Percentiles rank a stretch among this genome's conserved stretches.
Conservation (phyloP, 75 land plant genomes). For the Selaginella moellendorffii region DNA sequence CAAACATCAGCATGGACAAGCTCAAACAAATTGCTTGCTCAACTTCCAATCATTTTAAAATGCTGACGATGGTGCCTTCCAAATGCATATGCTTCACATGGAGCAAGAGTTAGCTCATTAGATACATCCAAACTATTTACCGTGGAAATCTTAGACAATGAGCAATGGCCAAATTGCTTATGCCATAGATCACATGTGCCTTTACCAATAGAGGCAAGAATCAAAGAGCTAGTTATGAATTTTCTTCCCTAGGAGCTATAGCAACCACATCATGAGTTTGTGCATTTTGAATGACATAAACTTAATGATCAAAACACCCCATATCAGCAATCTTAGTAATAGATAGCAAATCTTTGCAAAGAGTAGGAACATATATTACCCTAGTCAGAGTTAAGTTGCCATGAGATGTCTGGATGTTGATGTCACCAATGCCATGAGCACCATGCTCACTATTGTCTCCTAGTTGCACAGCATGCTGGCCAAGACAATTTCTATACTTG, state of each 20-base stretch:
- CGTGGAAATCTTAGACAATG: background rate
- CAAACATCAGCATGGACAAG: background rate
- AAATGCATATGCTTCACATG: background rate
- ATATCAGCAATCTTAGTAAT: background rate
- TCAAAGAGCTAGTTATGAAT: background rate
- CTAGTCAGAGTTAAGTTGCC: too few relatives aligned
- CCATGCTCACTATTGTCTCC: too few relatives aligned
- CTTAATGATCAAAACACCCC: background rate
- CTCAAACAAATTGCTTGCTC: background rate
- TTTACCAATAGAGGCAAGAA: background rate
- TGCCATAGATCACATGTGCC: background rate
- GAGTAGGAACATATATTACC: too few relatives aligned
- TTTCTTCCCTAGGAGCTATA: background rate
- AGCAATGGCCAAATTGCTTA: too few relatives aligned
- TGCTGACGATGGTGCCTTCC: background rate
- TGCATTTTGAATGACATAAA: background rate
- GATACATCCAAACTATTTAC: background rate
- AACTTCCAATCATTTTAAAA: background rate
- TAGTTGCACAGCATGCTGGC: too few relatives aligned
- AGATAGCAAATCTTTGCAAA: too few relatives aligned
- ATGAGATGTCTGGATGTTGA: too few relatives aligned
- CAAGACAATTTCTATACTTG: too few relatives aligned
- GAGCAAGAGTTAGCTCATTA: background rate
- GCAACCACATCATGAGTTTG: background rate
- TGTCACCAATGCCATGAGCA: too few relatives aligned